Evolutionary conservation across 768 basidiomycete species (phyloP).

Genomic region (Cystobasidium tubakii): DNA sequence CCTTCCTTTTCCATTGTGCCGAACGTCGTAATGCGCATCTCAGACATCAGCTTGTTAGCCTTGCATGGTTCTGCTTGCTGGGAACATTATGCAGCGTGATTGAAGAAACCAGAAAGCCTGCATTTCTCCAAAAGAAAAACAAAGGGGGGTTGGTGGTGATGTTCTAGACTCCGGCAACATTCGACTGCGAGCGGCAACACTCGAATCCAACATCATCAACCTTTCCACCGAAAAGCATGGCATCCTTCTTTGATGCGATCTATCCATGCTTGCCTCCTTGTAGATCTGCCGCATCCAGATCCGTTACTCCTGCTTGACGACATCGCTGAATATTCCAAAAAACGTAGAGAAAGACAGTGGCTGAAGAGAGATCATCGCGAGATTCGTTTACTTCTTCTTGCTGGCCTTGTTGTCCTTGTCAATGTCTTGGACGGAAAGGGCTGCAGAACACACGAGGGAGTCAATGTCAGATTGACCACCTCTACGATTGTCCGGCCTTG

Average conservation of each 20-base stretch:
- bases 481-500: background rate
- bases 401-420: constrained; percentile 62
- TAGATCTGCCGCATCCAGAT: background rate
- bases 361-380: background rate
- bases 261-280: background rate
- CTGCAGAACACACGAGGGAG: constrained; percentile 52
- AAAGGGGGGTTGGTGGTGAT: background rate
- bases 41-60: too few relatives aligned
- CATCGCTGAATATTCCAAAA: background rate
- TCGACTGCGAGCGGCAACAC: background rate
- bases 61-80: too few relatives aligned
- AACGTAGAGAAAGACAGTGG: background rate
- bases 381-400: constrained; percentile 53
- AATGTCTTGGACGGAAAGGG: constrained; percentile 67
- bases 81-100: too few relatives aligned
- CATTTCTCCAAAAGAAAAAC: constrained; percentile 4
- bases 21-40: too few relatives aligned
- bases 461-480: constrained; percentile 4
- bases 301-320: background rate
- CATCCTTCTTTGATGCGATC: background rate
- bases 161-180: background rate
- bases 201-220: background rate
- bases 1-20: too few relatives aligned
- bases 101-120: background rate
- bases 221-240: background rate